Conservation (phyloP, 2,329 filamentous ascomycete species). For the Trichoderma sp. region DNA sequence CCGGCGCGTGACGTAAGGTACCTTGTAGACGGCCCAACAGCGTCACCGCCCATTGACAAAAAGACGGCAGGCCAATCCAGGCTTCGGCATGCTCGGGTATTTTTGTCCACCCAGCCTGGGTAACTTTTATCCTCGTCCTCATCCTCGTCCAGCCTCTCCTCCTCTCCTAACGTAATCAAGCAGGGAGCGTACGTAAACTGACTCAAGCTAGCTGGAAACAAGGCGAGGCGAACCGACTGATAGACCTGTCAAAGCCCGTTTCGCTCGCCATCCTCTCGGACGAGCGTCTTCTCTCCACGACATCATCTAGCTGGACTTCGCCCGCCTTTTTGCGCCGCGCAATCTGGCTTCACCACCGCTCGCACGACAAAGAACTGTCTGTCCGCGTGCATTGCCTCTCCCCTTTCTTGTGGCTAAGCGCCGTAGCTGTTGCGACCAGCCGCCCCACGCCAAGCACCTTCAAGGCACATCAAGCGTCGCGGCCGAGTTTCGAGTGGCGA, state of each 20-base stretch:
- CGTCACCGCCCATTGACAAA: conserved; percentile 12
- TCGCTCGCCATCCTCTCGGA: neutral
- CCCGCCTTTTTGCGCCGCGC: neutral
- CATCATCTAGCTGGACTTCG: neutral
- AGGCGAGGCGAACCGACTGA: conserved; percentile 9
- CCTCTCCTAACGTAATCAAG: conserved; percentile 18
- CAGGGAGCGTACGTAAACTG: conserved; percentile 16
- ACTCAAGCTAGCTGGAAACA: conserved; percentile 7
- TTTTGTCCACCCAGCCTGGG: conserved; percentile 1
- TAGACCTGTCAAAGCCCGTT: neutral
- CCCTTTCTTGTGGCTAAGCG: conserved; percentile 19
- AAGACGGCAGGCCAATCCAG: neutral
- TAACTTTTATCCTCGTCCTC: neutral
- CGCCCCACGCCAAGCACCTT: conserved; percentile 12
- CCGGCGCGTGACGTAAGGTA: conserved; percentile 13
- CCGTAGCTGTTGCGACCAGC: conserved; percentile 14
- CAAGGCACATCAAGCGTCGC: neutral
- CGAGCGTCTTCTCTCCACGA: neutral
- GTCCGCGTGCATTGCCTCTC: neutral
- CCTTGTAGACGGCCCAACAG: neutral
- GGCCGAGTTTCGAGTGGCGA: conserved; percentile 9
- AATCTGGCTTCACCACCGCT: neutral
- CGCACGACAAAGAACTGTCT: neutral
- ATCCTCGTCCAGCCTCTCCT: neutral
- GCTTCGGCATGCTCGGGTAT: conserved; percentile 6